phyloP scores from a whole-genome alignment of 441 rosid genomes.

The Gossypium aridum region DNA sequence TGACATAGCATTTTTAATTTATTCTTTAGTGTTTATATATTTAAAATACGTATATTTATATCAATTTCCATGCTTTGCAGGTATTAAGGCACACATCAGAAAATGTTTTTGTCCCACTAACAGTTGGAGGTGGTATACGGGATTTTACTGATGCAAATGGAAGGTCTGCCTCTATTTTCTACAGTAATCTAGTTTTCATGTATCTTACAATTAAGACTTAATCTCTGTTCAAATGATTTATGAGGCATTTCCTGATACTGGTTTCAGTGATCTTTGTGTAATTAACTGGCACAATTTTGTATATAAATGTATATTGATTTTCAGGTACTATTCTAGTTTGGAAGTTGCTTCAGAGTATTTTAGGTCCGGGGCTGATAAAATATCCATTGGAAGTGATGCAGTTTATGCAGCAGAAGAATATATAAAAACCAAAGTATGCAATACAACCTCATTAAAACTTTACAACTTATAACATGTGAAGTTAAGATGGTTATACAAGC shows the following conservation, averaged over 20 bases:
- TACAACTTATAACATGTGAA: conserved; percentile 1
- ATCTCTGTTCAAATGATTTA: not conserved
- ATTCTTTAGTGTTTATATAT: conserved; percentile 1
- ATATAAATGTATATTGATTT: not conserved
- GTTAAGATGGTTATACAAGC: conserved; percentile 6
- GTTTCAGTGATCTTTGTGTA: not conserved
- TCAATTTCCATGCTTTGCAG: conserved; percentile 32
- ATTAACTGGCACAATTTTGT: not conserved
- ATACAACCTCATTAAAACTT: conserved; percentile 7
- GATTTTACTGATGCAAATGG: conserved; percentile 94
- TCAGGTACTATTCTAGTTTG: conserved; percentile 92
- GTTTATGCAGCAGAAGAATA: conserved; percentile 91
- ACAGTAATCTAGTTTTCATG: not conserved
- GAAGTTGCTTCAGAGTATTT: conserved; percentile 98
- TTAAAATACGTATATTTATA: not conserved
- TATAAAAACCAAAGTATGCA: conserved; percentile 67
- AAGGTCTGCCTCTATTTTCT: conserved; percentile 38
- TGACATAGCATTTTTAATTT: not conserved
- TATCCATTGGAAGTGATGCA: conserved; percentile 96
- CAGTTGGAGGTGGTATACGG: conserved; percentile 98
- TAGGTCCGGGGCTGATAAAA: conserved; percentile 95
- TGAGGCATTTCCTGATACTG: not conserved
- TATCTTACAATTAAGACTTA: not conserved
- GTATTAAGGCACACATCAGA: conserved; percentile 81
- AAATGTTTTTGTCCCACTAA: conserved; percentile 96